These are phyloP conservation scores for Colletotrichum abscissum DNA, from an alignment of 2,329 filamentous ascomycete genomes.

Conservation along the genomic window DNA sequence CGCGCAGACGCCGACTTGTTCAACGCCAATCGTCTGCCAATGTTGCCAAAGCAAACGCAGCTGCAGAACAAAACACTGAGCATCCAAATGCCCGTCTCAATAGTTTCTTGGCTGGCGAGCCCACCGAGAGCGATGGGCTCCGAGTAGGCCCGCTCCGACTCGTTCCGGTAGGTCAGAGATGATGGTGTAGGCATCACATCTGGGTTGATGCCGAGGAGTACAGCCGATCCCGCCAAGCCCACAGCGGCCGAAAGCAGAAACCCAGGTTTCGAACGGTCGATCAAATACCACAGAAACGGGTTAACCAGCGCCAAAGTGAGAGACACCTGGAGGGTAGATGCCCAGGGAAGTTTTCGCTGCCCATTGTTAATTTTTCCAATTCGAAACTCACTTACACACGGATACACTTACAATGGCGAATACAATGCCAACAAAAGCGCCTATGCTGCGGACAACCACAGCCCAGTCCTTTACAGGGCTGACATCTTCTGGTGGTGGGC, in stretches of 20 bases:
- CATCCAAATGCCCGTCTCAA: conserved; percentile 87
- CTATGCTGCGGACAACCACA: conserved; percentile 66
- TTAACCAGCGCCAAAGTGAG: conserved; percentile 90
- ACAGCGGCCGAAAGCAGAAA: conserved; percentile 83
- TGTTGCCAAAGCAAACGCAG: conserved; percentile 95
- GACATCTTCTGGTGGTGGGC: conserved; percentile 42
- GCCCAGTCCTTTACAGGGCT: conserved; percentile 77
- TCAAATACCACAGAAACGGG: conserved; percentile 94
- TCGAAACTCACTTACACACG: neutral
- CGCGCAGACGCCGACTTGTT: conserved; percentile 53
- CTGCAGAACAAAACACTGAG: conserved; percentile 95
- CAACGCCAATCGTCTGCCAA: conserved; percentile 82
- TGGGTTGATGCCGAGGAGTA: conserved; percentile 81
- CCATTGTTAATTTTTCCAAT: conserved; percentile 11
- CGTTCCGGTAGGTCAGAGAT: conserved; percentile 46
- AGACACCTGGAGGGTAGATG: conserved; percentile 93
- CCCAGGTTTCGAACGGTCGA: conserved; percentile 89
- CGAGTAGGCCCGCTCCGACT: conserved; percentile 34
- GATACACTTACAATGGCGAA: conserved; percentile 78
- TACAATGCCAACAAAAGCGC: conserved; percentile 70
- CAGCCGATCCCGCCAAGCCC: conserved; percentile 77
- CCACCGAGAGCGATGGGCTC: conserved; percentile 58
- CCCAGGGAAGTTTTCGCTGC: conserved; percentile 90
- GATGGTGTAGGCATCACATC: conserved; percentile 80
- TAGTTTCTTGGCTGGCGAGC: conserved; percentile 69